Conservation (phyloP, 345 rosid species). For the Dipteronia dyeriana region DNA sequence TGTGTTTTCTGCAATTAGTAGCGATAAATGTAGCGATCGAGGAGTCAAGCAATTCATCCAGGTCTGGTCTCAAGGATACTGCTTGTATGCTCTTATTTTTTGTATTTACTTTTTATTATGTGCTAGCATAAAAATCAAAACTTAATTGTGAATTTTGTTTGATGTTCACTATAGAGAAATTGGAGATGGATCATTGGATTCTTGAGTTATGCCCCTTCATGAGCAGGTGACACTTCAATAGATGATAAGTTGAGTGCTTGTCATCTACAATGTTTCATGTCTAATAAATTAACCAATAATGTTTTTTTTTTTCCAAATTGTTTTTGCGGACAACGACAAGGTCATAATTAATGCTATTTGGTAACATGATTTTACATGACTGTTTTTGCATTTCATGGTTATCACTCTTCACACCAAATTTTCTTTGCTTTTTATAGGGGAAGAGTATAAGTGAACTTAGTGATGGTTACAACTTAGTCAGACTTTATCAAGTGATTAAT, state of each 20-base stretch:
- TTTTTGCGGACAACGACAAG: slow-evolving; percentile 80
- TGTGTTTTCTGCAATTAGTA: slow-evolving; percentile 52
- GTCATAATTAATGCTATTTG: slow-evolving; percentile 35
- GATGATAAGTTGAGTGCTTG: slow-evolving; percentile 3
- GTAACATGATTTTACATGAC: slow-evolving; percentile 14
- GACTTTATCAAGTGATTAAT: slow-evolving; percentile 75
- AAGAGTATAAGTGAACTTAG: slow-evolving; percentile 70
- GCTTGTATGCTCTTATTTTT: slow-evolving; percentile 64
- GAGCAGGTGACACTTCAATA: slow-evolving; percentile 56
- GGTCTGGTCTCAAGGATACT: slow-evolving; percentile 67
- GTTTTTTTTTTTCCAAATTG: not conserved
- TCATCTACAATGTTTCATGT: slow-evolving; percentile 12
- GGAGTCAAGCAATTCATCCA: slow-evolving; percentile 66
- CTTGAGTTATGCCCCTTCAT: slow-evolving; percentile 82
- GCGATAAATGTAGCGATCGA: slow-evolving; percentile 61
- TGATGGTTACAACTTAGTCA: slow-evolving; percentile 73
- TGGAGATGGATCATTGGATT: slow-evolving; percentile 92
- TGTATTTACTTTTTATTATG: not conserved
- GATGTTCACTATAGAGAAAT: slow-evolving; percentile 54
- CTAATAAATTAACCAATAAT: slow-evolving; percentile 8
- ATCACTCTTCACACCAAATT: slow-evolving; percentile 4
- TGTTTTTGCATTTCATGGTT: slow-evolving; percentile 12
- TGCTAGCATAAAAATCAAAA: not conserved
- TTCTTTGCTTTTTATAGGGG: slow-evolving; percentile 42
- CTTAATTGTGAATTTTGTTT: not conserved